Conservation (phyloP, 2,329 filamentous ascomycete species). For the Gaeumannomyces tritici region DNA sequence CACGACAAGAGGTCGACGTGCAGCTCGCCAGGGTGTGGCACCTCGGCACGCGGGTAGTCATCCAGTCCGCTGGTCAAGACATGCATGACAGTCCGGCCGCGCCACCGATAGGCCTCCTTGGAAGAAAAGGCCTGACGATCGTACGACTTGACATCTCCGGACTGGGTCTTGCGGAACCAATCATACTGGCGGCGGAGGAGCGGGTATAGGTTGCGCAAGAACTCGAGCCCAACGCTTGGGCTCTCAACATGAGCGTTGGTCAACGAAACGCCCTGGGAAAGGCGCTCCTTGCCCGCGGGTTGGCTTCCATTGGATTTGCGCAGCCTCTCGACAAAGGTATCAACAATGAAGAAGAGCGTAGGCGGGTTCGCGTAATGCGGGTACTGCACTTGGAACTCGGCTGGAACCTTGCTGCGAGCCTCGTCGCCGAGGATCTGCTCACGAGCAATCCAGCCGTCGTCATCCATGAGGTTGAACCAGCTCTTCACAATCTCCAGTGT, state of each 20-base stretch:
- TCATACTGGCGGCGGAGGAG: conserved; percentile 80
- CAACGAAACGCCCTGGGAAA: conserved; percentile 33
- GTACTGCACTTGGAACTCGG: conserved; percentile 90
- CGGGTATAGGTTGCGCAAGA: conserved; percentile 72
- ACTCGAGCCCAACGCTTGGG: conserved; percentile 56
- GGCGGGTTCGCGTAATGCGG: conserved; percentile 97
- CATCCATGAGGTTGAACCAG: conserved; percentile 94
- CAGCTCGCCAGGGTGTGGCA: conserved; percentile 89
- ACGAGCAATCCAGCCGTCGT: conserved; percentile 93
- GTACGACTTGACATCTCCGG: conserved; percentile 82
- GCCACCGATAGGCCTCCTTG: conserved; percentile 94
- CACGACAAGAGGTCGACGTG: conserved; percentile 92
- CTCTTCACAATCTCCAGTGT: conserved; percentile 81
- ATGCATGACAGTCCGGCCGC: conserved; percentile 77
- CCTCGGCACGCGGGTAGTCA: conserved; percentile 89
- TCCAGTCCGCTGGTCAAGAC: conserved; percentile 90
- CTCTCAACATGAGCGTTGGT: conserved; percentile 60
- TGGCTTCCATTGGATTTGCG: conserved; percentile 41
- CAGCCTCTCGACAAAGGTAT: conserved; percentile 73
- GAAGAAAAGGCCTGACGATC: conserved; percentile 79
- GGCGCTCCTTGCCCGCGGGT: conserved; percentile 29
- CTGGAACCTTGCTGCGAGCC: conserved; percentile 87
- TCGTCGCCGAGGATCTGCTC: conserved; percentile 91
- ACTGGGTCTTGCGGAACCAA: conserved; percentile 92
- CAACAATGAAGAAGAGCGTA: conserved; percentile 83